These are phyloP conservation scores for Delitschia confertaspora DNA, from an alignment of 495 filamentous ascomycete species.

Conservation along the genomic window DNA sequence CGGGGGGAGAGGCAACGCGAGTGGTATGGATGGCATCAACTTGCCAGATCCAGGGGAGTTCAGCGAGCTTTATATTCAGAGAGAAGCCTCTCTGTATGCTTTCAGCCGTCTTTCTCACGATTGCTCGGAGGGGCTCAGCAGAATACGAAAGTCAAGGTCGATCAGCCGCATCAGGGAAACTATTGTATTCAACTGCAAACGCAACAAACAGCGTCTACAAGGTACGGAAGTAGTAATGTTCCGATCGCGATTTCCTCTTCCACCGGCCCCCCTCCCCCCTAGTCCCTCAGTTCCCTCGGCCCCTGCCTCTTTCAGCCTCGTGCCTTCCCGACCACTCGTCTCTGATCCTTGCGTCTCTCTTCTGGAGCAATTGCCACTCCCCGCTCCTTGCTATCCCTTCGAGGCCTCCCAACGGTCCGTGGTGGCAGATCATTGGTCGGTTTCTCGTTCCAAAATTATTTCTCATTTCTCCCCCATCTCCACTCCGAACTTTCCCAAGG, in stretches of 20 bases:
- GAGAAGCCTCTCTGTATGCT: neutral
- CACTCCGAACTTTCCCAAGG: constrained; percentile 17
- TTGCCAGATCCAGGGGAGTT: too few species aligned
- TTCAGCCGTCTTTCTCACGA: neutral
- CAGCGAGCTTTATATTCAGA: too few species aligned
- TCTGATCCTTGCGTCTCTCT: too few species aligned
- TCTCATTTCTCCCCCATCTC: constrained; percentile 8
- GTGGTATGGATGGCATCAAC: too few species aligned
- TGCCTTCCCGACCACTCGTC: constrained; percentile 3
- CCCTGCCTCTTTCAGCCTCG: constrained; percentile 16
- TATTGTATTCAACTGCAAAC: neutral
- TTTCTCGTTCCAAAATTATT: constrained; percentile 18
- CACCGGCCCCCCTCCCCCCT: constrained; percentile 13
- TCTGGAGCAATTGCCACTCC: constrained; percentile 11
- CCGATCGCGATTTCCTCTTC: too few species aligned
- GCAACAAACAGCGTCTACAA: too few species aligned
- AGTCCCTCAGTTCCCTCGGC: neutral
- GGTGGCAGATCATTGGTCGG: constrained; percentile 16
- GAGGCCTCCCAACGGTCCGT: constrained; percentile 10
- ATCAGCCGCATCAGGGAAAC: too few species aligned
- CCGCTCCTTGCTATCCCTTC: constrained; percentile 4
- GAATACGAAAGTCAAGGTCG: neutral
- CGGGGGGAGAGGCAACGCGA: too few species aligned
- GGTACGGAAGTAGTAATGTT: too few species aligned
- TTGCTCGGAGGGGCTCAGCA: neutral